Percentiles rank a stretch among this genome's conserved stretches.
Conservation (phyloP, 176 grass and related monocot species). For the Cenchrus fungigraminus region DNA sequence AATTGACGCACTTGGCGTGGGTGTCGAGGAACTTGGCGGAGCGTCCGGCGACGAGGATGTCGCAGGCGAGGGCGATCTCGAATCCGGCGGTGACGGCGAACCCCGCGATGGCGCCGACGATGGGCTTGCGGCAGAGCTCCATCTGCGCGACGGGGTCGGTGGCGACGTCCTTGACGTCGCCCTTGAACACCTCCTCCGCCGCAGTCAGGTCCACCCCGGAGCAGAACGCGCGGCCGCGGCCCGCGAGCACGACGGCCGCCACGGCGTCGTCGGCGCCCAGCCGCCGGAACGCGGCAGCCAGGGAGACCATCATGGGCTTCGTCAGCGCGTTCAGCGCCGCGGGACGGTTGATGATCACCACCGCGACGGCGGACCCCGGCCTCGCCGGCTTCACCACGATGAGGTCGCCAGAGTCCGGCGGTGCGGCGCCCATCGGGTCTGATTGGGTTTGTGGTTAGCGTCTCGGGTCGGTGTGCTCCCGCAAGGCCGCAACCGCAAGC, state of each 20-base stretch:
- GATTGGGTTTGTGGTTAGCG: slow-evolving; percentile 9
- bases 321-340: slow-evolving; percentile 91
- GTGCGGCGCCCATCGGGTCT: slow-evolving; percentile 33
- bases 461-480: slow-evolving; percentile 29
- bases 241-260: slow-evolving; percentile 66
- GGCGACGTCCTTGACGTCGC: slow-evolving; percentile 75
- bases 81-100: slow-evolving; percentile 91
- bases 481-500: neutral
- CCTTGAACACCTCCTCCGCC: slow-evolving; percentile 93
- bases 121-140: slow-evolving; percentile 80
- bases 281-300: slow-evolving; percentile 63
- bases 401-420: slow-evolving; percentile 57
- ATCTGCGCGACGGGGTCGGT: slow-evolving; percentile 71
- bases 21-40: slow-evolving; percentile 94
- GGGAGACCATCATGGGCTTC: slow-evolving; percentile 70
- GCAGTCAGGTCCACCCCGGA: slow-evolving; percentile 85
- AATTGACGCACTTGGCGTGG: slow-evolving; percentile 67
- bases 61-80: slow-evolving; percentile 90
- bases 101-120: slow-evolving; percentile 77
- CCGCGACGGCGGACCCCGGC: slow-evolving; percentile 59
- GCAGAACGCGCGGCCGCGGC: slow-evolving; percentile 82
- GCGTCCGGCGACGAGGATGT: slow-evolving; percentile 72
- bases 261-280: slow-evolving; percentile 70
- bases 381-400: slow-evolving; percentile 60
- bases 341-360: slow-evolving; percentile 92